These are phyloP conservation scores for Cordyceps cateniannulata DNA, from an alignment of 2,329 filamentous ascomycete species.

Conservation along the genomic window DNA sequence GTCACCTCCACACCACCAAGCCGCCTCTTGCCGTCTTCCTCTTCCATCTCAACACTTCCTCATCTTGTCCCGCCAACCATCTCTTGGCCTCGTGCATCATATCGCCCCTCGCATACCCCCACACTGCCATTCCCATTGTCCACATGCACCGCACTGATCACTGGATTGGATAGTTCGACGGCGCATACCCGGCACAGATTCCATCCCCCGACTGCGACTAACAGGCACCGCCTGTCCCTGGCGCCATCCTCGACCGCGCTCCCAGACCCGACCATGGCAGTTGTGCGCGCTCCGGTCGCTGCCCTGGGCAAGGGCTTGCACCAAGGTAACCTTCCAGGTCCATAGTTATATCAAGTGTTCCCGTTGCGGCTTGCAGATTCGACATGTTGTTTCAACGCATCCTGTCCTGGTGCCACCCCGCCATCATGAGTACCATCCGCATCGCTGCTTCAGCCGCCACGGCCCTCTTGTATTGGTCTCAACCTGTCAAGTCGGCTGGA, in stretches of 20 bases:
- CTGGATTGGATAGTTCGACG: constrained; percentile 3
- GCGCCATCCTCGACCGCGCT: background rate
- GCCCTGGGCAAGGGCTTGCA: background rate
- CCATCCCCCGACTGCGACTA: background rate
- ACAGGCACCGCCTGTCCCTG: background rate
- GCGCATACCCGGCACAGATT: background rate
- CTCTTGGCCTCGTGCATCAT: constrained; percentile 2
- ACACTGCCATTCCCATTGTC: background rate
- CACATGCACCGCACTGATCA: constrained; percentile 10
- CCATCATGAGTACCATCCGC: constrained; percentile 9
- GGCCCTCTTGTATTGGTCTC: constrained; percentile 1
- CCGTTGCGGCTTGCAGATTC: background rate
- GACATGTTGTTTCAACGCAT: constrained; percentile 2
- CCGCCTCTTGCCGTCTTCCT: background rate
- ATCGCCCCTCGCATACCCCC: background rate
- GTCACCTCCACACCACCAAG: background rate
- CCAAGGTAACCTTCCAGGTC: background rate
- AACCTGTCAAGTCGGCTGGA: background rate
- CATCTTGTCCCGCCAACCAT: background rate
- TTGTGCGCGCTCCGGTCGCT: background rate
- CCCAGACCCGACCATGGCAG: background rate
- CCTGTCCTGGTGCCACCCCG: background rate
- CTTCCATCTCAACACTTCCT: background rate
- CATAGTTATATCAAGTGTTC: constrained; percentile 1
- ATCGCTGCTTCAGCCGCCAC: constrained; percentile 1